Conservation (phyloP, 2,329 filamentous ascomycete genomes). For the Fusarium aywerte region DNA sequence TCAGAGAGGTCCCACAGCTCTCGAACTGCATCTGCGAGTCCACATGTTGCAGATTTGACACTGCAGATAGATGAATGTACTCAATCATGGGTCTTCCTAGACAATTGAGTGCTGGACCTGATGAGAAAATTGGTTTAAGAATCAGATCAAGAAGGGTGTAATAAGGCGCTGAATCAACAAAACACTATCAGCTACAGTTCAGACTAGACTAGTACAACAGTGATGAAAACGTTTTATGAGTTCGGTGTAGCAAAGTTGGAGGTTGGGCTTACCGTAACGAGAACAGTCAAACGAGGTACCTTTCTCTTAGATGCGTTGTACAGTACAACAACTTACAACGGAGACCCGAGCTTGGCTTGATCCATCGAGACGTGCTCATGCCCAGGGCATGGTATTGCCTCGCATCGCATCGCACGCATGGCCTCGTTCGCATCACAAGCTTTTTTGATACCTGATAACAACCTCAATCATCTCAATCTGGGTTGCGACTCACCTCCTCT, state of each 20-base stretch:
- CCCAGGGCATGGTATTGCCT: conserved; percentile 7
- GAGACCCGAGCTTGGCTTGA: conserved; percentile 22
- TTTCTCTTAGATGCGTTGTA: conserved; percentile 29
- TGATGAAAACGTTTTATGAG: not conserved
- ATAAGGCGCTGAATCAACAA: not conserved
- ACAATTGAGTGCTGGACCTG: not conserved
- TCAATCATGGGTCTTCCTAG: conserved; percentile 18
- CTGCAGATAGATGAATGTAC: conserved; percentile 2
- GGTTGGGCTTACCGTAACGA: conserved; percentile 8
- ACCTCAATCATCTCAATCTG: conserved; percentile 13
- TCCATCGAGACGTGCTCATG: conserved; percentile 28
- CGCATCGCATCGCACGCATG: not conserved
- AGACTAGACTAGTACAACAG: not conserved
- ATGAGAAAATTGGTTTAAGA: not conserved
- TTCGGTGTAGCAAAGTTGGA: conserved; percentile 6
- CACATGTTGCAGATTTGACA: conserved; percentile 20
- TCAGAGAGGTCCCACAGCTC: conserved; percentile 33
- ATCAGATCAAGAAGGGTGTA: not conserved
- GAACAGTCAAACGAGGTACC: conserved; percentile 14
- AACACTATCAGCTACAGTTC: not conserved
- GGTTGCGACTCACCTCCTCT: conserved; percentile 14
- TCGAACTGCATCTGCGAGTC: conserved; percentile 36
- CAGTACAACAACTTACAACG: conserved; percentile 4
- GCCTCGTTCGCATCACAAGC: conserved; percentile 25
- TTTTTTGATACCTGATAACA: conserved; percentile 28